phyloP scores from a whole-genome alignment of 495 filamentous ascomycete genomes.

The Podospora tetraspora region DNA sequence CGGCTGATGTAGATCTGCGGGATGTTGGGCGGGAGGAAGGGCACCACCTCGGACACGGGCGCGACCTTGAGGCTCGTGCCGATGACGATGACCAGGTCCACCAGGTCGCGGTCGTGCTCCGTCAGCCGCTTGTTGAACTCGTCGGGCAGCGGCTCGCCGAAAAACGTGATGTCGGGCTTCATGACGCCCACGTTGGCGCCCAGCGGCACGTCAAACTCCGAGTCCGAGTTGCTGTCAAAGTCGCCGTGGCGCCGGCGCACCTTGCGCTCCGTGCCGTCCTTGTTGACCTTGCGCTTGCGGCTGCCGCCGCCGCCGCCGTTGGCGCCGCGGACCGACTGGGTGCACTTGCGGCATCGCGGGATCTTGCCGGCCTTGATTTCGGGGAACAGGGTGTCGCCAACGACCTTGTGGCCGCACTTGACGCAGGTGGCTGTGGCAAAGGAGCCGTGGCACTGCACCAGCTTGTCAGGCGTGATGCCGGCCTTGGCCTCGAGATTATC shows the following conservation, averaged over 20 bases:
- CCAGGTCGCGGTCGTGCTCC: slow-evolving; percentile 68
- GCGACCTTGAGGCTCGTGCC: slow-evolving; percentile 95
- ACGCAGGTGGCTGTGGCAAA: slow-evolving; percentile 90
- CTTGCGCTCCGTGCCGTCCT: slow-evolving; percentile 53
- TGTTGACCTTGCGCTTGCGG: slow-evolving; percentile 71
- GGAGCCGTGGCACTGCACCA: slow-evolving; percentile 94
- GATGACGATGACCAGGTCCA: slow-evolving; percentile 93
- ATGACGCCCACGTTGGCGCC: slow-evolving; percentile 60
- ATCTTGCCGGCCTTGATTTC: slow-evolving; percentile 72
- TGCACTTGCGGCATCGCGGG: slow-evolving; percentile 58
- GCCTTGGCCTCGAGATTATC: slow-evolving; percentile 92
- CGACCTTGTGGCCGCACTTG: slow-evolving; percentile 71
- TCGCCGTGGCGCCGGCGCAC: slow-evolving; percentile 53
- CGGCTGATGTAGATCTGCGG: slow-evolving; percentile 94
- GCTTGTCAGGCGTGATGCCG: slow-evolving; percentile 73
- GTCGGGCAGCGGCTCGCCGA: slow-evolving; percentile 82
- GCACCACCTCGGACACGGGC: slow-evolving; percentile 86
- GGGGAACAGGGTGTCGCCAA: slow-evolving; percentile 68
- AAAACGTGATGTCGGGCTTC: slow-evolving; percentile 99
- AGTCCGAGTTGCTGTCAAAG: slow-evolving; percentile 67
- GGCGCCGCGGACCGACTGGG: slow-evolving; percentile 43
- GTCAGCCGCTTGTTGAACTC: slow-evolving; percentile 77
- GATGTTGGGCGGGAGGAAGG: slow-evolving; percentile 67
- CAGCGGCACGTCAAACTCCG: slow-evolving; percentile 48
- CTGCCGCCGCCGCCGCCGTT: slow-evolving; percentile 41